phyloP scores from a whole-genome alignment of 2,329 filamentous ascomycete genomes.

The Myotisia sp. region DNA sequence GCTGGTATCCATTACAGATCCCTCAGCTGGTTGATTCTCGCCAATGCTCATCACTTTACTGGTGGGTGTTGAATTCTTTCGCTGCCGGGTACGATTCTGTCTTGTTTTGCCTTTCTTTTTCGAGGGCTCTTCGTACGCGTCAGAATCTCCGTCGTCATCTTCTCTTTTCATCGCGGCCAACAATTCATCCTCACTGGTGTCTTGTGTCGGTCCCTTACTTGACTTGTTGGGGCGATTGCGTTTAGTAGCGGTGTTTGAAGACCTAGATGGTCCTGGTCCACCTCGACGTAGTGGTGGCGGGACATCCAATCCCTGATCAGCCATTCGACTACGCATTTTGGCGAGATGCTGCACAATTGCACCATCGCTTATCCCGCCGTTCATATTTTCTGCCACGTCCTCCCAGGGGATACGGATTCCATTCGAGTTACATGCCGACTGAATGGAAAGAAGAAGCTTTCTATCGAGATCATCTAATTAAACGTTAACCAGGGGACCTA shows the following conservation, averaged over 20 bases:
- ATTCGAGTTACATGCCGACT: constrained; percentile 26
- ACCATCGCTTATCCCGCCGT: constrained; percentile 28
- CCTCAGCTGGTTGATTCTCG: background rate
- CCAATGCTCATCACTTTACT: background rate
- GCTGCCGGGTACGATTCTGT: constrained; percentile 1
- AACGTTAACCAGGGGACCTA: constrained; percentile 11
- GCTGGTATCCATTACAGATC: background rate
- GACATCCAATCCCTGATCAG: constrained; percentile 20
- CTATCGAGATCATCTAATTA: constrained; percentile 30
- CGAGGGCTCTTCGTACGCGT: background rate
- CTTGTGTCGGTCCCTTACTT: constrained; percentile 7
- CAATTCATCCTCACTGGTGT: constrained; percentile 4
- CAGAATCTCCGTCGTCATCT: constrained; percentile 2
- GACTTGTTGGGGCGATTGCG: background rate
- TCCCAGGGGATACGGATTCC: constrained; percentile 31
- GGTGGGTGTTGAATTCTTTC: background rate
- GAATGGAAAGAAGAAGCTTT: constrained; percentile 29
- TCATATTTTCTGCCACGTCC: constrained; percentile 27
- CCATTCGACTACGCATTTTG: constrained; percentile 29
- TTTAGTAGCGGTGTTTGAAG: background rate
- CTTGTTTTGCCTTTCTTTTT: background rate
- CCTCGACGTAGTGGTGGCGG: constrained; percentile 29
- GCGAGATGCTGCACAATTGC: constrained; percentile 35
- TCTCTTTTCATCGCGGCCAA: too few relatives aligned
- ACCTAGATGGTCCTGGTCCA: constrained; percentile 10